phyloP scores from a whole-genome alignment of 345 rosid species.

The Citrus mangshanensis region DNA sequence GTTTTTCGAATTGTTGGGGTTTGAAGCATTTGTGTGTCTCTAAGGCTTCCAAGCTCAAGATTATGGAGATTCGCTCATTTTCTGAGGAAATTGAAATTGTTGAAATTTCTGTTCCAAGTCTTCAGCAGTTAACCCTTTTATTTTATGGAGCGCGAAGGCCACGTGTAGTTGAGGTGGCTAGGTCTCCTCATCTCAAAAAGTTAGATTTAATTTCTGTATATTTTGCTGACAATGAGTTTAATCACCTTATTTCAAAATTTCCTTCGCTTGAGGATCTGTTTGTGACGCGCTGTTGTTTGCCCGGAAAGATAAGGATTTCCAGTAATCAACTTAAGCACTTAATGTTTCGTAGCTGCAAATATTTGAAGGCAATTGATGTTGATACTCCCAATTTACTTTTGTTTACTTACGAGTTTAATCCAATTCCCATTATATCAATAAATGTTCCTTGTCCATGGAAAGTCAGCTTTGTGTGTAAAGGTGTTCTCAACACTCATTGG shows the following conservation, averaged over 20 bases:
- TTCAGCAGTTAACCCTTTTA: neutral
- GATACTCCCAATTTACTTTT: slow-evolving; percentile 3
- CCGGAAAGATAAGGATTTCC: neutral
- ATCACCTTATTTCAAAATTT: neutral
- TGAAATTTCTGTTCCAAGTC: neutral
- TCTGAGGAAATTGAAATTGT: neutral
- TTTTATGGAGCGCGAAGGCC: neutral
- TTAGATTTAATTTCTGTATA: neutral
- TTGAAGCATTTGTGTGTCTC: neutral
- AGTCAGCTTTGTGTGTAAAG: neutral
- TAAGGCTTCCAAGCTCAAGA: neutral
- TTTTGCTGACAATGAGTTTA: neutral
- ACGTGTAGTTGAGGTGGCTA: neutral
- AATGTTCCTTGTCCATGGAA: slow-evolving; percentile 1
- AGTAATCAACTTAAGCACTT: neutral
- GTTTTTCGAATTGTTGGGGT: neutral
- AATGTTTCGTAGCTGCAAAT: neutral
- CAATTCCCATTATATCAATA: neutral
- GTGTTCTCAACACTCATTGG: neutral
- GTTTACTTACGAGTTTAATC: neutral
- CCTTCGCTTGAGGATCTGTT: neutral
- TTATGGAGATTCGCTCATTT: neutral
- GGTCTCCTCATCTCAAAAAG: neutral
- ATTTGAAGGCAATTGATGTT: neutral
- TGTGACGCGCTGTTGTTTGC: neutral